Evolutionary conservation across 805 yeast species (phyloP).

Genomic region (Starmerella asiatica): DNA sequence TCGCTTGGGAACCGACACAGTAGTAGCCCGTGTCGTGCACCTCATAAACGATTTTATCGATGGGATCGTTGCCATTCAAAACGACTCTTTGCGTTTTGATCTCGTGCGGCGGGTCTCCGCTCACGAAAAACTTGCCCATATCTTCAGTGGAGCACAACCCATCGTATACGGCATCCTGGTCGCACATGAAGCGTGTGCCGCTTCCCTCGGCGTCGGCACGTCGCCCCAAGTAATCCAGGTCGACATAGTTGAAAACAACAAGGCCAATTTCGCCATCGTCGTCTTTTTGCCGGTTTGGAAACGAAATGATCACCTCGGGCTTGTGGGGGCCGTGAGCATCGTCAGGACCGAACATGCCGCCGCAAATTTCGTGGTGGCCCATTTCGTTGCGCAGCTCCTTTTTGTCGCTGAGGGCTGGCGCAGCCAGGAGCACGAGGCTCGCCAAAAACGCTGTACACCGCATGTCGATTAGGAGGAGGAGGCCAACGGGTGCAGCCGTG

Average conservation of each 20-base stretch:
- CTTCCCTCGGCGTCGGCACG: slow-evolving; percentile 31
- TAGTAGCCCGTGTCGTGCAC: slow-evolving; percentile 76
- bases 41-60: slow-evolving; percentile 40
- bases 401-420: slow-evolving; percentile 15
- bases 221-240: slow-evolving; percentile 55
- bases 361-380: slow-evolving; percentile 52
- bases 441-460: neutral
- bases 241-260: slow-evolving; percentile 73
- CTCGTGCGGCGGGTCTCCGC: slow-evolving; percentile 33
- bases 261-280: slow-evolving; percentile 37
- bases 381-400: slow-evolving; percentile 31
- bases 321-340: slow-evolving; percentile 64
- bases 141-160: slow-evolving; percentile 44
- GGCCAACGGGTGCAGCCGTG: neutral
- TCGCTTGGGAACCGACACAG: slow-evolving; percentile 64
- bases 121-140: slow-evolving; percentile 50
- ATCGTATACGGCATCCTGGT: slow-evolving; percentile 44
- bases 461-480: neutral
- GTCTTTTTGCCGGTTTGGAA: slow-evolving; percentile 11
- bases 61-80: slow-evolving; percentile 39
- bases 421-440: neutral
- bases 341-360: slow-evolving; percentile 76
- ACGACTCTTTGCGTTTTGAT: slow-evolving; percentile 45
- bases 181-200: slow-evolving; percentile 54
- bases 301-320: slow-evolving; percentile 14